phyloP scores from a whole-genome alignment of 345 rosid species.

The Eutrema japonicum region DNA sequence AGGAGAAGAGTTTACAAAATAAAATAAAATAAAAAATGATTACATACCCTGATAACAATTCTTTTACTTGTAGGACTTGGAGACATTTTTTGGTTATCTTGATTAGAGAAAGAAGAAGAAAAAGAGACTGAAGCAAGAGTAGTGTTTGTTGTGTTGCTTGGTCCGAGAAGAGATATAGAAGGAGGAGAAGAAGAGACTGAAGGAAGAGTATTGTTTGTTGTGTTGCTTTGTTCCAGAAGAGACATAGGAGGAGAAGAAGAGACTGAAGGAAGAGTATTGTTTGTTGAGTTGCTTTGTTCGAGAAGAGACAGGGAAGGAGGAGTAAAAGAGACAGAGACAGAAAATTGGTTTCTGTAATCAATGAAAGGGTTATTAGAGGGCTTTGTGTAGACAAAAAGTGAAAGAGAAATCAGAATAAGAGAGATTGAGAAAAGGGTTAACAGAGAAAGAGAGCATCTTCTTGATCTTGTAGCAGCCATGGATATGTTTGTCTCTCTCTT shows the following conservation, averaged over 20 bases:
- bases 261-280: conserved; percentile 3
- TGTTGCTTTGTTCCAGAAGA: not conserved
- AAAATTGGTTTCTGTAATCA: conserved; percentile 37
- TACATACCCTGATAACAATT: conserved; percentile 30
- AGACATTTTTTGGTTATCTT: conserved; percentile 16
- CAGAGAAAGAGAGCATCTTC: conserved; percentile 39
- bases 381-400: conserved; percentile 28
- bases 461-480: conserved; percentile 44
- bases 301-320: conserved; percentile 17
- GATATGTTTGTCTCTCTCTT: not conserved
- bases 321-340: conserved; percentile 24
- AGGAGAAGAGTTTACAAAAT: not conserved
- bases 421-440: conserved; percentile 26
- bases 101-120: conserved; percentile 13
- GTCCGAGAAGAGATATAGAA: not conserved
- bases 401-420: conserved; percentile 32
- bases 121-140: conserved; percentile 11
- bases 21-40: not conserved
- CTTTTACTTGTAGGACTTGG: conserved; percentile 23
- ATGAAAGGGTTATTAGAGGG: conserved; percentile 27
- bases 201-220: not conserved
- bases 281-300: conserved; percentile 16
- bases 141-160: conserved; percentile 20
- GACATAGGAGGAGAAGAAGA: conserved; percentile 19
- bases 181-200: not conserved